These are phyloP conservation scores for barley (Hordeum vulgare) DNA, from an alignment of 176 grass and related monocot genomes.

Conservation along the genomic window DNA sequence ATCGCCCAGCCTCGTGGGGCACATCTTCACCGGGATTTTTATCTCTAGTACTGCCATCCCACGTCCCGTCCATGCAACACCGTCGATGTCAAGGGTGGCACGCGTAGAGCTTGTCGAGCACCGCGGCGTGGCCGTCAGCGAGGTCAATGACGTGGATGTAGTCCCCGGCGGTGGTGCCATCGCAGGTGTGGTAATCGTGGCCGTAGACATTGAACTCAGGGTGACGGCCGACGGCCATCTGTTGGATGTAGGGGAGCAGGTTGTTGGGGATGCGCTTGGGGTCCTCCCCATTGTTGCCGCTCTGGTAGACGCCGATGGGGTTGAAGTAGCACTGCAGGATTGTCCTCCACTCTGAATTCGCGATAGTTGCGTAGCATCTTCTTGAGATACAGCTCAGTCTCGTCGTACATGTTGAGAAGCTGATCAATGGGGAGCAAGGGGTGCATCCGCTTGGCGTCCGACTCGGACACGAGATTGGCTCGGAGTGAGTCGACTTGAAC, in stretches of 20 bases:
- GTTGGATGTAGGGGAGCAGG: conserved; percentile 88
- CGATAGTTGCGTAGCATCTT: conserved; percentile 68
- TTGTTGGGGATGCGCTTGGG: conserved; percentile 86
- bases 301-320: conserved; percentile 77
- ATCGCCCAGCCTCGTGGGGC: conserved; percentile 71
- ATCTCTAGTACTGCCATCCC: conserved; percentile 87
- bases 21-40: conserved; percentile 68
- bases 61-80: conserved; percentile 47
- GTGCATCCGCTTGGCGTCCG: too few species aligned
- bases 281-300: conserved; percentile 88
- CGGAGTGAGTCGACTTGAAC: too few species aligned
- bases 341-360: conserved; percentile 61
- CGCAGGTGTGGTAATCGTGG: conserved; percentile 69
- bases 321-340: conserved; percentile 87
- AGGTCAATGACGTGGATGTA: conserved; percentile 95
- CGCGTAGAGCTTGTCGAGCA: conserved; percentile 70
- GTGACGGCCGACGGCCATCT: conserved; percentile 63
- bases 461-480: too few species aligned
- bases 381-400: conserved; percentile 91
- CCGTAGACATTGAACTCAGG: conserved; percentile 81
- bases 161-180: conserved; percentile 81
- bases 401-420: too few species aligned
- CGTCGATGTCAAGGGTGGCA: conserved; percentile 40
- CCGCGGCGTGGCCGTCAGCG: conserved; percentile 78
- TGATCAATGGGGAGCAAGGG: too few species aligned